Evolutionary conservation across 768 basidiomycete species (phyloP).

Genomic region (Hygrocybe coccinea): DNA sequence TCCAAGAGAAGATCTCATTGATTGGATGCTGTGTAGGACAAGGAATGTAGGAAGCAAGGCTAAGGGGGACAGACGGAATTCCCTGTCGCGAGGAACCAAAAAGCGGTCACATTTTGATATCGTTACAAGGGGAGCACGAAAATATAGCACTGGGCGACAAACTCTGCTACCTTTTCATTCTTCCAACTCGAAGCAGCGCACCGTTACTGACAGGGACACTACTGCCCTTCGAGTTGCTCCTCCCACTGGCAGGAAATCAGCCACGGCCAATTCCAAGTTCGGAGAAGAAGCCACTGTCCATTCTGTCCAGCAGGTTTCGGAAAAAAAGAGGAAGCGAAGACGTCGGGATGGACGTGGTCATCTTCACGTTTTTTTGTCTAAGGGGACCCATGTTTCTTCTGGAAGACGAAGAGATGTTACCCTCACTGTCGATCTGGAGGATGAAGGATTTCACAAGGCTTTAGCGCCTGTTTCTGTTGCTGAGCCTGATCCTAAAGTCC

Average conservation of each 20-base stretch:
- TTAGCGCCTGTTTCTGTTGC: constrained; percentile 31
- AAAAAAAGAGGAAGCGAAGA: constrained; percentile 27
- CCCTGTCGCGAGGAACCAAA: constrained; percentile 11
- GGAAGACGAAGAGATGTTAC: constrained; percentile 30
- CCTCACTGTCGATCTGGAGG: constrained; percentile 43
- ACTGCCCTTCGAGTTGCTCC: neutral
- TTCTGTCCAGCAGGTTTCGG: constrained; percentile 16
- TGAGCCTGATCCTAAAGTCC: neutral
- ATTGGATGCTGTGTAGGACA: constrained; percentile 60
- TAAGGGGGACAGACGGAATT: constrained; percentile 16
- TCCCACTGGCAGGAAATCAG: neutral
- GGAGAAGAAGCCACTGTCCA: no score
- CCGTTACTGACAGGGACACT: neutral
- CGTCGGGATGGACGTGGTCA: constrained; percentile 22
- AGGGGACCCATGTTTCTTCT: constrained; percentile 35
- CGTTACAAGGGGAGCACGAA: constrained; percentile 33
- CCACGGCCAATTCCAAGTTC: neutral
- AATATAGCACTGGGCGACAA: constrained; percentile 34
- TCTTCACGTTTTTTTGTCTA: constrained; percentile 38
- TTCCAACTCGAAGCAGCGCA: constrained; percentile 9
- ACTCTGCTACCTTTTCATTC: constrained; percentile 27
- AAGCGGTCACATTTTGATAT: constrained; percentile 31
- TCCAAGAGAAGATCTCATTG: constrained; percentile 52
- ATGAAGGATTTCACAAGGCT: constrained; percentile 39
- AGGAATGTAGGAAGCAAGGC: constrained; percentile 25